phyloP scores from a whole-genome alignment of 352 stramenopile genomes.

The Ophiocytium majus region DNA sequence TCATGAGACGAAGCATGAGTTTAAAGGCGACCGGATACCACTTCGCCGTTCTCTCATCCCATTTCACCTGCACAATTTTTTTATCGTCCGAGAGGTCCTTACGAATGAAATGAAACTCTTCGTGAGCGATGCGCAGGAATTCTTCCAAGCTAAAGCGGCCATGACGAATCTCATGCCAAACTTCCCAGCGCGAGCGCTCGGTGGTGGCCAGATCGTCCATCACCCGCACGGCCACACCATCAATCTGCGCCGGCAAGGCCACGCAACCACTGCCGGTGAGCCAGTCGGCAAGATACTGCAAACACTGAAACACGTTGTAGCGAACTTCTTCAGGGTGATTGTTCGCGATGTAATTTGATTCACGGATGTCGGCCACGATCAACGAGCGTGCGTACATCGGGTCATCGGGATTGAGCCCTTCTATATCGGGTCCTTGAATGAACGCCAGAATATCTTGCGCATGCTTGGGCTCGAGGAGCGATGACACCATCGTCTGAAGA shows the following conservation, averaged over 20 bases:
- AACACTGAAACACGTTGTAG: conserved; percentile 2
- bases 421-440: background rate
- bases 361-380: conserved; percentile 4
- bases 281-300: background rate
- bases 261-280: background rate
- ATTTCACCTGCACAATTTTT: too few species aligned
- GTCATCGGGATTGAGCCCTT: background rate
- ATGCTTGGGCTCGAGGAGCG: background rate
- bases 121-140: background rate
- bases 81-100: background rate
- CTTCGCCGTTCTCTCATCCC: too few species aligned
- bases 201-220: conserved; percentile 10
- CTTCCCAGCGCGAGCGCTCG: conserved; percentile 12
- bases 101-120: background rate
- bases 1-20: too few species aligned
- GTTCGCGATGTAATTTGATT: conserved; percentile 11
- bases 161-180: conserved; percentile 4
- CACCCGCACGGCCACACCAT: background rate
- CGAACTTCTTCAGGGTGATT: conserved; percentile 5
- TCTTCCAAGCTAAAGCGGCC: background rate
- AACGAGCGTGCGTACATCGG: conserved; percentile 2
- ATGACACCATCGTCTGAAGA: background rate
- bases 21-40: too few species aligned
- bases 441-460: background rate
- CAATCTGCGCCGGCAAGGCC: background rate